Evolutionary conservation across 306 rosid genomes (phyloP), one percentile per base, ranked within the genome.

Genomic region (Amphicarpaea edgeworthii): DNA sequence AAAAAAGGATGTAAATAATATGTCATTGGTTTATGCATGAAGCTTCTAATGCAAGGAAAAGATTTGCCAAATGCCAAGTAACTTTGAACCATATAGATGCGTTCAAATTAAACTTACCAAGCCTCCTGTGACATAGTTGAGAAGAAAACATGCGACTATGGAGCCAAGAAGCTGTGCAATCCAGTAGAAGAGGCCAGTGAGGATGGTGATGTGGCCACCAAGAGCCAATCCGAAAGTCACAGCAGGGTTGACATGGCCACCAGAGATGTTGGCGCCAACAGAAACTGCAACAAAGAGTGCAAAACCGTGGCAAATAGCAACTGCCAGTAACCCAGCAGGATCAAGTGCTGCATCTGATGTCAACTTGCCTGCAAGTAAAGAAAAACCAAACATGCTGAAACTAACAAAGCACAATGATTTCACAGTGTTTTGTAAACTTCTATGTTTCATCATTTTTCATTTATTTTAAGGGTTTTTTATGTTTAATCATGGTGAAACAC

Each of bases 231-330:
- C 96, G 38, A 93, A 89, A n/a, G 97, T 93, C 68, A 93, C 98
- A 6, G 98, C 96, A 12, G 97, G 98, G 90, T 93, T 93, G 3
- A 93, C 97, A 78, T 93, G 98, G 3, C 97, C 98, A 32, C 97
- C 96, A 49, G 98, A 93, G 81, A 93, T 93, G 86, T 91, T 93
- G 76, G 96, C 96, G 17, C 90, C 89, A 72, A 91, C 78, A 0
- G 97, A 30, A 72, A 93, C 98, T 15, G 98, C 98, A 60, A 91
- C 96, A 69, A 93, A 93, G 6, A 93, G 86, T 82, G 97, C 97
- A 81, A 93, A 85, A 10, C 88, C 97, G 68, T 93, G 98, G 86
- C 91, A 87, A n/a, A 89, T 63, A 6, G 98, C 98, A 59, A 93
- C 77, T 72, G 90, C 97, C 41, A 89, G 86, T 23, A 91, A 77